A percentile compares a stretch with the other conserved stretches of the same genome.
Conservation (phyloP, 2,329 filamentous ascomycete species). For the Sarocladium strictum region DNA sequence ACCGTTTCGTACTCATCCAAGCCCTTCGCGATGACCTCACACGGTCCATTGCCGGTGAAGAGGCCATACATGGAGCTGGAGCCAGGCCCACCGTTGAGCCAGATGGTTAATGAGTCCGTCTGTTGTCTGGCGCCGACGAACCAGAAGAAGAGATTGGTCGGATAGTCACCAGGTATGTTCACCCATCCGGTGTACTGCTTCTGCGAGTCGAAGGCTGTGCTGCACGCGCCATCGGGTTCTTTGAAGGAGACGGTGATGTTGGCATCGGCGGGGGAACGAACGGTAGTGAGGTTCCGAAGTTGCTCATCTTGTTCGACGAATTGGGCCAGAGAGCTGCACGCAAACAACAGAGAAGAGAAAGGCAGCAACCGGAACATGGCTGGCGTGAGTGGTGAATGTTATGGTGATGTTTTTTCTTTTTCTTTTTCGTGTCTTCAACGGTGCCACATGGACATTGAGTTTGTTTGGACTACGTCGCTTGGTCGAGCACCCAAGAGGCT, state of each 20-base stretch:
- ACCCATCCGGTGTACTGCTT: constrained; percentile 69
- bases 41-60: constrained; percentile 54
- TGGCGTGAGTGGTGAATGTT: neutral
- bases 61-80: constrained; percentile 59
- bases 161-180: constrained; percentile 48
- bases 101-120: constrained; percentile 46
- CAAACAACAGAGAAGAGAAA: constrained; percentile 11
- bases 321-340: constrained; percentile 22
- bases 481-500: neutral
- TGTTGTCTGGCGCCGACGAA: constrained; percentile 39
- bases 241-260: constrained; percentile 66
- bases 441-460: neutral
- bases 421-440: neutral
- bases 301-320: constrained; percentile 25
- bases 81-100: constrained; percentile 63
- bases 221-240: constrained; percentile 53
- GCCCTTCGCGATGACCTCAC: constrained; percentile 41
- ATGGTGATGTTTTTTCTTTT: neutral
- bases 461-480: neutral
- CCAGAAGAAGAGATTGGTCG: constrained; percentile 48
- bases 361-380: constrained; percentile 1
- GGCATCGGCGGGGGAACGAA: constrained; percentile 55
- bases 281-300: constrained; percentile 42
- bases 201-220: constrained; percentile 57
- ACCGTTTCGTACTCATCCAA: constrained; percentile 46